Base-by-base conservation (phyloP, 169 alveolate species). In the Babesia ovata region DNA sequence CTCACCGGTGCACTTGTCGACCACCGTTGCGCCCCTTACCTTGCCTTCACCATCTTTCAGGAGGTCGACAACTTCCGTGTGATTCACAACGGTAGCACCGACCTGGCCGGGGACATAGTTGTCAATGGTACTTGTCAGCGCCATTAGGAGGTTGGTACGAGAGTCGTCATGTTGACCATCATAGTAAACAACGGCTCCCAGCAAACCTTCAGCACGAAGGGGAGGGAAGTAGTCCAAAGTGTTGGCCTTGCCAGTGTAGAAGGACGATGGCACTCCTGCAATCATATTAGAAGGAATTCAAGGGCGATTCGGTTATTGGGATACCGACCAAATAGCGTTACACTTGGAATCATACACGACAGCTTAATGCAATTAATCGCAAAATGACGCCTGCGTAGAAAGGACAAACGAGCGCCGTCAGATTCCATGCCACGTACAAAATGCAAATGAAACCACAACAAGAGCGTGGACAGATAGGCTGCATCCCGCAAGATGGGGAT, bases 151-250 rank as follows among this genome's bases (percentile, higher is more conserved):
- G 70, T 89, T 84, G 90, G 94, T 91, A 60, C 98, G 82, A n/a
- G 96, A 73, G 75, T 96, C 99, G 81, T 93, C 94, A 72, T 94
- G 95, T 76, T 95, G 94, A 4, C 97, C 97, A 67, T 96, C 99
- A 59, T 89, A 92, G 86, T 93, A 93, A 22, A 93, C 86, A 0
- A 94, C 94, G 2, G 94, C 77, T n/a, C 95, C 94, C 52, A 72
- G 83, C 49, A 92, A 76, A 21, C 92, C 91, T 9, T 86, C 85
- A 49, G 66, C 70, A 33, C 85, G 77, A 39, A 92, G 72, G 24
- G 84, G 88, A 6, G 95, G 95, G 54, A 88, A 90, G 19, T 70
- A 24, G 54, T 82, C 92, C 60, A 73, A 69, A 45, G 87, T 91
- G 73, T 65, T 88, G 62, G 78, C 85, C 67, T 71, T 91, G 39